Evolutionary conservation across 805 yeast species (phyloP).

Genomic region (Candida incommunis): DNA sequence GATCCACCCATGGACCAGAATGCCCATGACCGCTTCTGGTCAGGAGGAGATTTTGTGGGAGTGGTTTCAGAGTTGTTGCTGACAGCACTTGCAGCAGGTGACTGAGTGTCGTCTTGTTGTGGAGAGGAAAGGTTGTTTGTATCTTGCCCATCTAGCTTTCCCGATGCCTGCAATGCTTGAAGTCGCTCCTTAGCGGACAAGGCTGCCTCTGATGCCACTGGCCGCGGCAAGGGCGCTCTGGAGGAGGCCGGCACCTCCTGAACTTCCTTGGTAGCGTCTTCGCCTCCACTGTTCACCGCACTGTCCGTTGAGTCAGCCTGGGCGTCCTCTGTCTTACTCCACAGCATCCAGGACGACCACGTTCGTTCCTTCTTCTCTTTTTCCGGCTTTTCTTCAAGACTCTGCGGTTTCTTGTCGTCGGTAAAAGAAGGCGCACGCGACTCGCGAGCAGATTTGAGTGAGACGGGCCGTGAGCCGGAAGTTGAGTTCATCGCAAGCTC

Average conservation of each 20-base stretch:
- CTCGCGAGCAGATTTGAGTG: background rate
- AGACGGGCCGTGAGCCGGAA: background rate
- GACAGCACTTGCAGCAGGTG: background rate
- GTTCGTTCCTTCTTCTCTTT: background rate
- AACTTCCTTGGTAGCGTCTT: too few relatives aligned
- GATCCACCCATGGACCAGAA: constrained; percentile 19
- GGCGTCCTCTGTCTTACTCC: background rate
- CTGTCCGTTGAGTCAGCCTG: background rate
- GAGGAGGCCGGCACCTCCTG: too few relatives aligned
- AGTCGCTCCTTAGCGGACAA: background rate
- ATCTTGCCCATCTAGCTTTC: background rate
- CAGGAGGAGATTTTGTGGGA: background rate
- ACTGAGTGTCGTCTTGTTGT: background rate
- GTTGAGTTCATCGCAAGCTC: background rate
- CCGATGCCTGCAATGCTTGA: background rate
- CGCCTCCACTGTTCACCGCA: background rate
- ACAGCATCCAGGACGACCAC: constrained; percentile 3
- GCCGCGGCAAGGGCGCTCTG: too few relatives aligned
- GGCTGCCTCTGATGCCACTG: background rate
- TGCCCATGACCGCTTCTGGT: constrained; percentile 16
- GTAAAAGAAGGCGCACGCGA: background rate
- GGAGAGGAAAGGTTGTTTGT: background rate
- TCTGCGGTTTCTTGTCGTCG: background rate
- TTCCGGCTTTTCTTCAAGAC: background rate
- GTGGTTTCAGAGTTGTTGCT: background rate